Conservation (phyloP, 331 rosid genomes). For the Saraca asoca region DNA sequence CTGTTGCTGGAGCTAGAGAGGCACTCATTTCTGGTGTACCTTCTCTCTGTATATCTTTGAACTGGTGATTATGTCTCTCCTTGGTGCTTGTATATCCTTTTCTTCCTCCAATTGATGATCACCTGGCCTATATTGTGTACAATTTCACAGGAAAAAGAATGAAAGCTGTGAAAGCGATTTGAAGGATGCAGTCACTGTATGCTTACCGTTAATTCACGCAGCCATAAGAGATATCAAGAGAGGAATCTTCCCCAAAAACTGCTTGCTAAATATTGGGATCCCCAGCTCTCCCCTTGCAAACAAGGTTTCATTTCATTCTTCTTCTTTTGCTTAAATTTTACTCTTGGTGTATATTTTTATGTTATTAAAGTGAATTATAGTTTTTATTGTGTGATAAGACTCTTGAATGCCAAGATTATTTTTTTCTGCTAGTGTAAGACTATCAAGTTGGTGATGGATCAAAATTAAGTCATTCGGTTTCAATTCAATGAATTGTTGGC, state of each 20-base stretch:
- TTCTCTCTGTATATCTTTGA: slow-evolving; percentile 50
- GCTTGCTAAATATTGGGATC: slow-evolving; percentile 52
- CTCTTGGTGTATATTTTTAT: too few species aligned
- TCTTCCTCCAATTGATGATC: not conserved
- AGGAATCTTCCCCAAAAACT: slow-evolving; percentile 50
- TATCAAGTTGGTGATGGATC: too few species aligned
- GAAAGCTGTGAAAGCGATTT: slow-evolving; percentile 43
- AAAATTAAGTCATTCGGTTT: too few species aligned
- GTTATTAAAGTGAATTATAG: too few species aligned
- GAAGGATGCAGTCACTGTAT: slow-evolving; percentile 47
- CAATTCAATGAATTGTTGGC: too few species aligned
- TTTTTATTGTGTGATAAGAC: too few species aligned
- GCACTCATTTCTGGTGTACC: slow-evolving; percentile 56
- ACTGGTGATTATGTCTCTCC: slow-evolving; percentile 38
- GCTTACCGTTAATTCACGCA: slow-evolving; percentile 48
- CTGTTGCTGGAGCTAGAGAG: slow-evolving; percentile 60
- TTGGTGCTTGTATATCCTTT: not conserved
- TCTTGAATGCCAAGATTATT: too few species aligned
- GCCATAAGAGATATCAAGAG: slow-evolving; percentile 43
- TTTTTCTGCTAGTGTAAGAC: too few species aligned
- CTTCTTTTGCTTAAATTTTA: too few species aligned
- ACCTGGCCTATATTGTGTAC: not conserved
- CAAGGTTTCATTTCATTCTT: slow-evolving; percentile 40
- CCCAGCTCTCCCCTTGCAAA: slow-evolving; percentile 48
- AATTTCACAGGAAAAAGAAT: slow-evolving; percentile 43